Evolutionary conservation across 2,329 filamentous ascomycete species (phyloP).

Genomic region (Verticillium longisporum): DNA sequence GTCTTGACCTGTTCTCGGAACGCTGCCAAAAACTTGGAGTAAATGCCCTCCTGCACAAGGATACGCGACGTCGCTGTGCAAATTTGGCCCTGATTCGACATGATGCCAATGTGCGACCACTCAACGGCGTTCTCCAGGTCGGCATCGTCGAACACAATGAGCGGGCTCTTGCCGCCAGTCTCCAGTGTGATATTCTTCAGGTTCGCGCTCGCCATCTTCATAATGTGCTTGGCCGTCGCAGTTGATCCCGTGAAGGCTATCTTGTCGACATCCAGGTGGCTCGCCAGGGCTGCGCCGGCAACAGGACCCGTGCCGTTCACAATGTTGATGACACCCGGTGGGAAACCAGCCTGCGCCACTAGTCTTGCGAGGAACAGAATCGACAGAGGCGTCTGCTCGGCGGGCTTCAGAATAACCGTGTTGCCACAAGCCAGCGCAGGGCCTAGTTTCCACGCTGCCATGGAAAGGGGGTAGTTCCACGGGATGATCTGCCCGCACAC

Average conservation of each 20-base stretch:
- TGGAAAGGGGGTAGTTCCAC: slow-evolving; percentile 22
- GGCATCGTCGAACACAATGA: slow-evolving; percentile 59
- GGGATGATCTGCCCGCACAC: slow-evolving; percentile 64
- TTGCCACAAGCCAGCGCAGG: slow-evolving; percentile 62
- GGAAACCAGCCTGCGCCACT: slow-evolving; percentile 68
- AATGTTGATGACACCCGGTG: slow-evolving; percentile 71
- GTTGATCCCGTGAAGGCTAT: slow-evolving; percentile 76
- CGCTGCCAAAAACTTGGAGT: slow-evolving; percentile 55
- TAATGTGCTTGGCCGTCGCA: slow-evolving; percentile 63
- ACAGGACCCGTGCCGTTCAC: slow-evolving; percentile 64
- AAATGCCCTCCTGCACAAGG: slow-evolving; percentile 53
- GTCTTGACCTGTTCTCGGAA: slow-evolving; percentile 55
- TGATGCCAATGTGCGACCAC: slow-evolving; percentile 41
- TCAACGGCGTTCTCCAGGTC: slow-evolving; percentile 64
- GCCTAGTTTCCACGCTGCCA: slow-evolving; percentile 73
- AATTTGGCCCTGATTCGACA: slow-evolving; percentile 57
- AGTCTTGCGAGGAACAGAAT: slow-evolving; percentile 60
- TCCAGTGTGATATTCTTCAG: slow-evolving; percentile 62
- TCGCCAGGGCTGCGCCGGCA: slow-evolving; percentile 61
- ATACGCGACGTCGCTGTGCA: slow-evolving; percentile 60
- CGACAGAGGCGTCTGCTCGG: slow-evolving; percentile 61
- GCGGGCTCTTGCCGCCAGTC: slow-evolving; percentile 60
- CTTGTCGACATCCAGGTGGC: slow-evolving; percentile 65
- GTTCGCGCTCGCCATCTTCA: slow-evolving; percentile 64
- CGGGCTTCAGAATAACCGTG: slow-evolving; percentile 57